Evolutionary conservation across 192 early-diverging fungal genomes (phyloP), one percentile per base, ranked within the genome.

Genomic region (Backusella tuberculispora): DNA sequence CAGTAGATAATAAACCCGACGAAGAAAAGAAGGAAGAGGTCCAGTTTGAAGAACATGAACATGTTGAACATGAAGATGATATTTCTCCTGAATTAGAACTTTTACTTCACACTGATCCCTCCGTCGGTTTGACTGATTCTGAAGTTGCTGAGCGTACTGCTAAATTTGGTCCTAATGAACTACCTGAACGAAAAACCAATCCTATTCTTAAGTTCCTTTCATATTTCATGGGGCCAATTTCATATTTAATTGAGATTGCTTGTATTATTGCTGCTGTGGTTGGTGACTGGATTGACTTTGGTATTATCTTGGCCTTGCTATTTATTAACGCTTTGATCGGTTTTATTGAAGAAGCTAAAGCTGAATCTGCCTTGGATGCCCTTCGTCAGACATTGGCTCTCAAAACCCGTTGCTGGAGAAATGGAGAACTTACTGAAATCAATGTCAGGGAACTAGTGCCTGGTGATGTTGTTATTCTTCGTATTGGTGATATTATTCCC

Each of bases 351-450:
- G 96, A 98, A 83, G 91, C 95, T 74, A 93, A 94, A 83, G 96
- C 96, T 63, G 96, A 97, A 74, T 92, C 92, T 15, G 96, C 96
- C 50, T 87, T 98, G 72, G 96, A 98, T 83, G 95, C 96, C 42
- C 88, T 98, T 21, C 96, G 95, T 81, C 93, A 95, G 85, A 98
- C 95, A 38, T 89, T 98, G 42, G 96, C 96, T 42, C 87, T 95
- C 65, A 96, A 94, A 83, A 90, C 91, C 29, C 90, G 92, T 48
- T 85, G 81, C 74, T 94, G 90, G 88, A 90, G 96, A 78, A 90
- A 97, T 81, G 89, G 90, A 56, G 73, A 88, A 53, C 84, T 94
- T 72, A 69, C 88, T 29, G 92, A 95, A 74, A 74, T 94, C 7
- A 90, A 94, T 65, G 86, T 90, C 3, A 75, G 74, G 68, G 84